Evolutionary conservation across 2,329 filamentous ascomycete genomes (phyloP), one percentile per base, ranked within the genome.

Genomic region (Hypomyces perniciosus): DNA sequence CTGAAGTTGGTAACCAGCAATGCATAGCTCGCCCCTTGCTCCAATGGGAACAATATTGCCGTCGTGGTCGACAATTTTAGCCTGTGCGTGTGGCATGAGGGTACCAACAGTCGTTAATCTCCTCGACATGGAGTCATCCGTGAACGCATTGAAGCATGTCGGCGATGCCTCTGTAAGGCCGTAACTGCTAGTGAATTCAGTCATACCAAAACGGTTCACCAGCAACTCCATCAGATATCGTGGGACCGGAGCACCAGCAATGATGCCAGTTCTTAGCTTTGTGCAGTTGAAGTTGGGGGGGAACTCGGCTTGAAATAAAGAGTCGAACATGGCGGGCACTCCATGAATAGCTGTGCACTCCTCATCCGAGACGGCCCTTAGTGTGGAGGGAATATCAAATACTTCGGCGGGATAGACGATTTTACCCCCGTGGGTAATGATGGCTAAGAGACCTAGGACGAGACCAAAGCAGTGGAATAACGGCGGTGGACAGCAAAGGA

Each of bases 391-490:
- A 2, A 85, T 76, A 59, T 89, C 84, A 61, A 92, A 92, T 0
- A 84, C 81, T 60, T 90, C 85, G 56, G 80, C 79, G 0, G 88
- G 87, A 61, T 89, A 89, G 8, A 92, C 81, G 46, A 90, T 83
- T 65, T 85, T 87, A 37, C 80, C 81, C 43, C 88, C 87, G 64
- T 91, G 86, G 0, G 85, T 90, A 47, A 90, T 69, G 40, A 81
- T 76, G 2, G 86, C 83, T 50, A 91, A 77, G 41, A 91, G 75
- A 7, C 88, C 88, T 3, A 90, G 79, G 1, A 91, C 86, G 6
- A 92, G 78, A 1, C 88, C 88, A 62, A 92, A 92, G 72, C 87
- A 92, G 72, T 93, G 89, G 73, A 93, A 93, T 4, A 93, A 76
- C 0, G 89, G 88, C 0, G 88, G 88, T 3, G 88, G 88, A 65